Evolutionary conservation across 495 filamentous ascomycete genomes (phyloP), one percentile per base, ranked within the genome.

Genomic region (Aspergillus baeticus): DNA sequence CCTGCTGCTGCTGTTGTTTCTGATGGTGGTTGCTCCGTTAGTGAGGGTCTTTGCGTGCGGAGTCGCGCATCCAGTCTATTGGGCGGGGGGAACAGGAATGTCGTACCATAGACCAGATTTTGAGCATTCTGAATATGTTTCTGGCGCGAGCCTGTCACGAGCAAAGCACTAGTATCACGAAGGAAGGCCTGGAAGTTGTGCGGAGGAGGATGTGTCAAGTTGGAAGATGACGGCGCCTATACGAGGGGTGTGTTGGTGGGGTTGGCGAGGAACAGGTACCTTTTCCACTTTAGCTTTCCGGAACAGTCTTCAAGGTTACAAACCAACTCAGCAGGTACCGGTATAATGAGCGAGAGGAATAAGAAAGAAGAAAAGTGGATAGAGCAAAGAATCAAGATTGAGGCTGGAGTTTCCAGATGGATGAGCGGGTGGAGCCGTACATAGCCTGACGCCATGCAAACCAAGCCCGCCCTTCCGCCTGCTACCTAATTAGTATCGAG

Each of bases 41-140:
- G 44, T 39, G 41, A 6, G 22, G 14, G 54, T 34, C 7, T 20
- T 15, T 10, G 14, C 5, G 17, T 11, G 20, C 23, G 17, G 7
- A 21, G 13, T 22, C 10, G 41, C 23, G 6, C 21, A 44, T 44
- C 38, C 29, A 21, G 41, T 23, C 1, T 46, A 45, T 31, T 14
- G 35, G 31, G 17, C 20, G 26, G 33, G 29, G 54, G 50, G 50
- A 58, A 31, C 20, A 6, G n/a, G n/a, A n/a, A 50, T 33, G 38
- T 38, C 83, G 42, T 78, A 96, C 92, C 92, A 98, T 96, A 70
- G 92, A 96, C 94, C 94, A 98, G 80, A 98, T 96, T 74, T 98
- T 98, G 78, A 97, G 80, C 94, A 98, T 98, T 63, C 73, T 91
- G 84, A 69, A 35, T 15, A 20, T 11, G 6, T 10, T 17, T 53